Conservation (phyloP, 1,139 yeast genomes). For the Yamadazyma atmosphaerica region DNA sequence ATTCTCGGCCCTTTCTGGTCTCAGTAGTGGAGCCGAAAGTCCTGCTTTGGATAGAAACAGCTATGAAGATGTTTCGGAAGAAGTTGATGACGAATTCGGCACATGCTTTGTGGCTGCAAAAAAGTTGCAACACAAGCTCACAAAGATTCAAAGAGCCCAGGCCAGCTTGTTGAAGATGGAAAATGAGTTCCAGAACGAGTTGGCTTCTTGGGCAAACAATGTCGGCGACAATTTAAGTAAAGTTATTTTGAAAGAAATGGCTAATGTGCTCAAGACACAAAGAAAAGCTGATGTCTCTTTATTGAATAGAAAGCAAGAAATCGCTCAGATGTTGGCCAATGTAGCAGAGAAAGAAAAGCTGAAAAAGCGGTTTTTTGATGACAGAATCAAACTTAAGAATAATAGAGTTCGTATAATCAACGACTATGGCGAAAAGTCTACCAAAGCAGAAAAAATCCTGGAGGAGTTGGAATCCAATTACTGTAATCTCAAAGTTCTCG, state of each 20-base stretch:
- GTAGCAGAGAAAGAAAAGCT: slow-evolving; percentile 55
- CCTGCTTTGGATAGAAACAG: slow-evolving; percentile 1
- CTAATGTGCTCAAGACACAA: slow-evolving; percentile 10
- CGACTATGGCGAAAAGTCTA: slow-evolving; percentile 43
- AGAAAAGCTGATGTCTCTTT: slow-evolving; percentile 3
- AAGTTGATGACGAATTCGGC: slow-evolving; percentile 2
- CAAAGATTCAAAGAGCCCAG: slow-evolving; percentile 14
- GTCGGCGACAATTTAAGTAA: slow-evolving; percentile 7
- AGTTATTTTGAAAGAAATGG: slow-evolving; percentile 10
- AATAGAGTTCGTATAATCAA: slow-evolving; percentile 40
- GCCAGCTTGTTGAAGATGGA: slow-evolving; percentile 11
- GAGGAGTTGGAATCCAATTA: slow-evolving; percentile 53
- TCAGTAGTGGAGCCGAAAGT: slow-evolving; percentile 6
- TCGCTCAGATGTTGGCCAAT: slow-evolving; percentile 36
- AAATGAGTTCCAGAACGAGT: slow-evolving; percentile 10
- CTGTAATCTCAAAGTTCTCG: slow-evolving; percentile 50
- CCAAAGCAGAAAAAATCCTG: slow-evolving; percentile 35
- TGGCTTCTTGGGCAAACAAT: slow-evolving; percentile 11
- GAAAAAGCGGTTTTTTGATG: slow-evolving; percentile 33
- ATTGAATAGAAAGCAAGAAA: slow-evolving; percentile 8
- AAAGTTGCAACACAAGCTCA: slow-evolving; percentile 11
- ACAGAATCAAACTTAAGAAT: slow-evolving; percentile 35
- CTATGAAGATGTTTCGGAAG: neutral
- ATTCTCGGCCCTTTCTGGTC: slow-evolving; percentile 21
- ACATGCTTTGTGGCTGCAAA: slow-evolving; percentile 8